A percentile compares a stretch with the other conserved stretches of the same genome.
These are phyloP conservation scores for Ambrosiella beaveri DNA, from an alignment of 2,329 filamentous ascomycete species.

Conservation along the genomic window DNA sequence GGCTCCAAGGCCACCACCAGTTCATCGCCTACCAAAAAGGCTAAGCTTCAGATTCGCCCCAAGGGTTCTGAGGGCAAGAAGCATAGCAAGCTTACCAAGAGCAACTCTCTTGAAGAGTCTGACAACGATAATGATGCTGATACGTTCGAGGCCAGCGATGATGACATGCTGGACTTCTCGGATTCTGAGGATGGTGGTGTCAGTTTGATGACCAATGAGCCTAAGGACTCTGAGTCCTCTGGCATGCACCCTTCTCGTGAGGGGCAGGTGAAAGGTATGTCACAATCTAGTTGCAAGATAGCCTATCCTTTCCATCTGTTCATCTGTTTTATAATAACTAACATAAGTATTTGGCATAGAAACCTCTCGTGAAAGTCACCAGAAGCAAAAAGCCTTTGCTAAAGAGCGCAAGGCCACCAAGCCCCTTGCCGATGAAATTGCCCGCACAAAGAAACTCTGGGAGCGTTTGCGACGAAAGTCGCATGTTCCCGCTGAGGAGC, in stretches of 20 bases:
- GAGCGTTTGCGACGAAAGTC: constrained; percentile 85
- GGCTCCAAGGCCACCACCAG: constrained; percentile 27
- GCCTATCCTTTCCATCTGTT: neutral
- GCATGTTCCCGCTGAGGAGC: constrained; percentile 76
- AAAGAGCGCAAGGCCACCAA: constrained; percentile 84
- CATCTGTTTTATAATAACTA: neutral
- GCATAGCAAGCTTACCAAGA: constrained; percentile 16
- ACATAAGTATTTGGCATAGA: constrained; percentile 22
- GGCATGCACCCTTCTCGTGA: constrained; percentile 7
- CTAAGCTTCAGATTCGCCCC: constrained; percentile 25
- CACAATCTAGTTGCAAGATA: neutral
- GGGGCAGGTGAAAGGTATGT: constrained; percentile 11
- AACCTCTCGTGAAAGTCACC: constrained; percentile 71
- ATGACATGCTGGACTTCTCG: constrained; percentile 28
- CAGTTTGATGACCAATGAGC: constrained; percentile 24
- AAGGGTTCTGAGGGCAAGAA: constrained; percentile 16
- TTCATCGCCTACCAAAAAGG: constrained; percentile 32
- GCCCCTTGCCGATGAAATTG: constrained; percentile 77
- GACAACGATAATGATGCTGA: constrained; percentile 24
- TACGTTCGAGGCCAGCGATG: constrained; percentile 24
- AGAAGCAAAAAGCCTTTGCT: constrained; percentile 76
- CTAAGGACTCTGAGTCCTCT: constrained; percentile 18
- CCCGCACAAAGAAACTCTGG: constrained; percentile 91
- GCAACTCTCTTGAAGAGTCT: constrained; percentile 16
- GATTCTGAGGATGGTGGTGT: constrained; percentile 38